Evolutionary conservation across 371 early-diverging fungal species (phyloP).

Genomic region (Coemansia sp.): DNA sequence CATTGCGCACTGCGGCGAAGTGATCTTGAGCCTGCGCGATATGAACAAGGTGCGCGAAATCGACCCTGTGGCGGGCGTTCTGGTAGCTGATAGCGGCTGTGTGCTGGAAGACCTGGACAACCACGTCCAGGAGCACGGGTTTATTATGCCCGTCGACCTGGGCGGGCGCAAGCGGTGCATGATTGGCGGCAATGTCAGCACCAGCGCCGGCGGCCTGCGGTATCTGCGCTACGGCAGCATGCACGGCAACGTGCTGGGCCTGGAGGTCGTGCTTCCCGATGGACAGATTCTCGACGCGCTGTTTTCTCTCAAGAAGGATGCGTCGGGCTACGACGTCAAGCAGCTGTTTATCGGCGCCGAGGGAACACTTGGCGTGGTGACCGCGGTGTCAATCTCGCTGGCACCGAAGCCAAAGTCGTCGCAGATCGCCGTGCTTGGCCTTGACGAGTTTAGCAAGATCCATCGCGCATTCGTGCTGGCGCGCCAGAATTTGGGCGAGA

Average conservation of each 20-base stretch:
- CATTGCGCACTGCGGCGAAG: conserved; percentile 89
- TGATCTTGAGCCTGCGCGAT: conserved; percentile 71
- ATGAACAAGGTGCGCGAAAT: conserved; percentile 78
- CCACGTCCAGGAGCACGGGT: conserved; percentile 71
- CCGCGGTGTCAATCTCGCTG: conserved; percentile 80
- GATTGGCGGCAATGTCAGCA: conserved; percentile 94
- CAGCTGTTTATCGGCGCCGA: conserved; percentile 95
- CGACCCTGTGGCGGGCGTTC: conserved; percentile 79
- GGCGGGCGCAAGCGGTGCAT: conserved; percentile 81
- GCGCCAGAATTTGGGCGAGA: conserved; percentile 79
- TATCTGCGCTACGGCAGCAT: conserved; percentile 88
- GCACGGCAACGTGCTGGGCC: conserved; percentile 85
- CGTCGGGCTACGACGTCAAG: conserved; percentile 91
- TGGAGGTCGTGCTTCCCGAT: conserved; percentile 86
- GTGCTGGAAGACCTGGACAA: conserved; percentile 81
- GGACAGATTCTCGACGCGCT: conserved; percentile 84
- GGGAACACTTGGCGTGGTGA: conserved; percentile 91
- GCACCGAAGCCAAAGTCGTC: conserved; percentile 58
- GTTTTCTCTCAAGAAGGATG: conserved; percentile 77
- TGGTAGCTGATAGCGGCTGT: conserved; percentile 85
- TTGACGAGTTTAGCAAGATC: conserved; percentile 72
- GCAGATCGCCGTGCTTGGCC: conserved; percentile 76
- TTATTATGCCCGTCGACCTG: conserved; percentile 90
- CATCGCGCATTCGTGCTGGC: conserved; percentile 77
- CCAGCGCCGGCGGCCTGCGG: conserved; percentile 94